Conservation (phyloP, 2,329 filamentous ascomycete species). For the Sporothrix pseudoabietina region DNA sequence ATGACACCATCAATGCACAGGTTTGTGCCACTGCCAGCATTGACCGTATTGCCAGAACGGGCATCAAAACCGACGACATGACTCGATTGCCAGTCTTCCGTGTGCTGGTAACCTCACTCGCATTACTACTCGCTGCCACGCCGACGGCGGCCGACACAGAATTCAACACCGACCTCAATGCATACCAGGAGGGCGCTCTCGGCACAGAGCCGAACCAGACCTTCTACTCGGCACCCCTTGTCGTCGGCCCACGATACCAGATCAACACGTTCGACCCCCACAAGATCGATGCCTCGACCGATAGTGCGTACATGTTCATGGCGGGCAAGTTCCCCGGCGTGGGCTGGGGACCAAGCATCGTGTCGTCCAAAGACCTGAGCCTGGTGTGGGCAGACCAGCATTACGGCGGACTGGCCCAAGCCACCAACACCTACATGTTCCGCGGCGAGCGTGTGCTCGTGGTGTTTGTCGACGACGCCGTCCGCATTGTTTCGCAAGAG, state of each 20-base stretch:
- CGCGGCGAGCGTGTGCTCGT: background rate
- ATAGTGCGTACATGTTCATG: conserved; percentile 17
- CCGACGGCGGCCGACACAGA: background rate
- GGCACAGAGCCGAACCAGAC: conserved; percentile 39
- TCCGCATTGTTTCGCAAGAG: conserved; percentile 22
- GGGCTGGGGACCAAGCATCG: conserved; percentile 25
- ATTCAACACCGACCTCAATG: conserved; percentile 21
- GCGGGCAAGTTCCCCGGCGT: conserved; percentile 9
- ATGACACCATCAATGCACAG: conserved; percentile 7
- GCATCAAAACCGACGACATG: background rate
- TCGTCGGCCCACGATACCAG: conserved; percentile 43
- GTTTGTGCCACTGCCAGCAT: background rate
- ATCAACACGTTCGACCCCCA: conserved; percentile 39
- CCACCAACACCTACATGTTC: conserved; percentile 6
- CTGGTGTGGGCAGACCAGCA: conserved; percentile 37
- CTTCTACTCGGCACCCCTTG: conserved; percentile 40
- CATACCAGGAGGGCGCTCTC: conserved; percentile 22
- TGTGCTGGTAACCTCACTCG: background rate
- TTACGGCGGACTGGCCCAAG: conserved; percentile 17
- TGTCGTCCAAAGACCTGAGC: conserved; percentile 37
- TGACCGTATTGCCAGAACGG: background rate
- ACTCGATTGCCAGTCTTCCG: background rate
- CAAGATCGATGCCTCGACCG: conserved; percentile 1
- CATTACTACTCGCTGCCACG: background rate
- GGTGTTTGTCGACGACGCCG: conserved; percentile 12